phyloP scores from a whole-genome alignment of 73 alveolate species.

The Tetrahymena borealis region DNA sequence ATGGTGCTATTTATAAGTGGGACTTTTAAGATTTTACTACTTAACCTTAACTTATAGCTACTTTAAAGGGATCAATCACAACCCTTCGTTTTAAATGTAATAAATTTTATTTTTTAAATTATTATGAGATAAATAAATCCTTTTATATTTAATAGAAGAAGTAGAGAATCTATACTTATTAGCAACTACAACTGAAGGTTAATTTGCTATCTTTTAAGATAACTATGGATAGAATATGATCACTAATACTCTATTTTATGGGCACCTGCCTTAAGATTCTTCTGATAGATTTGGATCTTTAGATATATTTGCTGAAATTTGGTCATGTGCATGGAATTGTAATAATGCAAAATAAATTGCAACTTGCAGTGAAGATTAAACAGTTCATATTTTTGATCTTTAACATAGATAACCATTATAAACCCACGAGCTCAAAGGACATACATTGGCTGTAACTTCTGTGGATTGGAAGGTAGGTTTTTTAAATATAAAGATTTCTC shows the following conservation, averaged over 20 bases:
- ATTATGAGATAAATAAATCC: background rate
- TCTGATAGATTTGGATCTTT: slow-evolving; percentile 34
- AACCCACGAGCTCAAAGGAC: slow-evolving; percentile 40
- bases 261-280: slow-evolving; percentile 32
- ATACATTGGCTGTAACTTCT: slow-evolving; percentile 66
- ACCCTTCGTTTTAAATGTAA: slow-evolving; percentile 14
- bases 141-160: background rate
- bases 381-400: slow-evolving; percentile 22
- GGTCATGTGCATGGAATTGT: slow-evolving; percentile 23
- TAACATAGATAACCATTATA: background rate
- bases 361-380: slow-evolving; percentile 30
- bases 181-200: background rate
- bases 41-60: slow-evolving; percentile 8
- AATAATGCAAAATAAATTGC: slow-evolving; percentile 3
- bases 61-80: slow-evolving; percentile 26
- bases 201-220: background rate
- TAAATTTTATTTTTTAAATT: background rate
- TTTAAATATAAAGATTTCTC: background rate
- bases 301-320: slow-evolving; percentile 32
- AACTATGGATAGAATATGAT: background rate
- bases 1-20: slow-evolving; percentile 13
- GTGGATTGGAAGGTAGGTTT: slow-evolving; percentile 56
- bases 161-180: background rate
- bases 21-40: background rate
- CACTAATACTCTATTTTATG: slow-evolving; percentile 1